Base-by-base conservation (phyloP, 768 basidiomycete genomes). In the Mrakia blollopis region DNA sequence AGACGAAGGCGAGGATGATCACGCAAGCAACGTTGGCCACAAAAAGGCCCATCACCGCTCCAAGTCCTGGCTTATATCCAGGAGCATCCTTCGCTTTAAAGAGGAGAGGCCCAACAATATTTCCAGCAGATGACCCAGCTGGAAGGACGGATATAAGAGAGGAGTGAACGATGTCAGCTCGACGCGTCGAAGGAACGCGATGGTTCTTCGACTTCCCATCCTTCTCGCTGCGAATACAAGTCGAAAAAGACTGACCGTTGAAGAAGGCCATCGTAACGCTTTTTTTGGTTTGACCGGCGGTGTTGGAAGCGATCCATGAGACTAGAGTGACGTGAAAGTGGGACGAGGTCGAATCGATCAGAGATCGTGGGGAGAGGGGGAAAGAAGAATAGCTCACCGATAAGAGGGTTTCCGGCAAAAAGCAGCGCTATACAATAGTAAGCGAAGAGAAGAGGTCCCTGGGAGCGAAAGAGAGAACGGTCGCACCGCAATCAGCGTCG, bases 21-120 rank as follows among this genome's bases (percentile, higher is more conserved):
- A 84, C 84, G 9, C 85, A 54, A 11, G 82, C 79, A 7, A 85
- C 79, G 1, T 86, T 80, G 5, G 82, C 80, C 25, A 85, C 82
- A 84, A 85, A 87, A 3, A 63, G 35, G 23, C 83, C 82, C 54
- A 87, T 80, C 77, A 85, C 82, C 25, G 84, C 82, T 37, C 83
- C 81, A 9, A 86, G 81, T 11, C 86, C 86, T 21, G 82, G 82
- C 63, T 81, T 83, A 80, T 86, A 87, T 67, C 78, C 82, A 83
- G 76, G 75, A n/a, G 41, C 71, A 11, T 75, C 65, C 41, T 41
- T 39, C 44, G 68, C 73, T 23, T 25, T 85, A 35, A 75, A 75
- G 67, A 69, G 74, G 8, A 76, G 65, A 3, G 61, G 54, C 57
- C 41, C 25, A 65, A 83, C 77, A 72, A 85, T 85, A 78, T 87